Evolutionary conservation across 2,329 filamentous ascomycete species (phyloP).

Genomic region (Mycosphaerella arachidis): DNA sequence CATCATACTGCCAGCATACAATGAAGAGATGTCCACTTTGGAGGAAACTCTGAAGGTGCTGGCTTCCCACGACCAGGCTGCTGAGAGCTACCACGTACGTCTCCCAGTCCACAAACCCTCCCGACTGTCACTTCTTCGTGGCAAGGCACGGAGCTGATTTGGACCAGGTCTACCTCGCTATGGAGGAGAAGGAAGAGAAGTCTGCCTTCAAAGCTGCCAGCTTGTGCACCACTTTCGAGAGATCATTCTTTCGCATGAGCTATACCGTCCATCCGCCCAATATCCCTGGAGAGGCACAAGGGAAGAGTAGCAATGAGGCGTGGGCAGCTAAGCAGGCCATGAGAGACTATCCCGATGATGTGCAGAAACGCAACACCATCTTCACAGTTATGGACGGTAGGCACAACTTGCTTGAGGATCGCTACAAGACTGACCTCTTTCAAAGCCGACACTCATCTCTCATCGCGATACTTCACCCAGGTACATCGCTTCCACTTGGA

Average conservation of each 20-base stretch:
- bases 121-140: neutral
- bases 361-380: constrained; percentile 56
- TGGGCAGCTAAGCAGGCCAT: constrained; percentile 66
- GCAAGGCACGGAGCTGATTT: neutral
- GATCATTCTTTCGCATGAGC: constrained; percentile 62
- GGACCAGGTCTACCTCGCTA: constrained; percentile 62
- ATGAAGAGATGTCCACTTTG: constrained; percentile 65
- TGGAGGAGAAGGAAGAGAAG: constrained; percentile 64
- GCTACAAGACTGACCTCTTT: constrained; percentile 10
- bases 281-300: constrained; percentile 63
- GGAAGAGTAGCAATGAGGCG: constrained; percentile 69
- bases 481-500: constrained; percentile 60
- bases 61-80: constrained; percentile 61
- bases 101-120: neutral
- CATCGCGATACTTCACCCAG: constrained; percentile 61
- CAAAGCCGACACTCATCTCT: constrained; percentile 66
- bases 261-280: constrained; percentile 64
- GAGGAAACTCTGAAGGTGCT: constrained; percentile 65
- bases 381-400: constrained; percentile 70
- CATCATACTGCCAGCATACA: constrained; percentile 70
- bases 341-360: constrained; percentile 52
- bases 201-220: constrained; percentile 58
- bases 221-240: constrained; percentile 59
- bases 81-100: constrained; percentile 65
- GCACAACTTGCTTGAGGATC: constrained; percentile 28